Conservation (phyloP, 106 monocot genomes). For the Hemerocallis citrina region DNA sequence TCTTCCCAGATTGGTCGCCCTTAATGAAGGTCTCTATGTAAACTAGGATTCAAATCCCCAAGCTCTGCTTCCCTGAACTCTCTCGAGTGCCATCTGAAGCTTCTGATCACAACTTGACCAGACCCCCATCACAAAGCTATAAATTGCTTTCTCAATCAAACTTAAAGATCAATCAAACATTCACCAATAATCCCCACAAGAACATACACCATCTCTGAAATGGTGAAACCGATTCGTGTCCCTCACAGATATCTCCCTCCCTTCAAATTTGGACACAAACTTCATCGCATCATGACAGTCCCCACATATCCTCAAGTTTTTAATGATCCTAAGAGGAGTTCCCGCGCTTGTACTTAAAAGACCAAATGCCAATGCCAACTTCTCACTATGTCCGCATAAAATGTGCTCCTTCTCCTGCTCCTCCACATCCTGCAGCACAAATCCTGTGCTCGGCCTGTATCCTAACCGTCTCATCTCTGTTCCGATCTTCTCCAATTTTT, state of each 20-base stretch:
- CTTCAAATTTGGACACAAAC: conserved; percentile 54
- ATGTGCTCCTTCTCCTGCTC: conserved; percentile 93
- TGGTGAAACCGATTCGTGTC: conserved; percentile 91
- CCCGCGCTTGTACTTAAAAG: conserved; percentile 49
- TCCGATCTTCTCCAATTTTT: conserved; percentile 40
- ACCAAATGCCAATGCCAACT: conserved; percentile 66
- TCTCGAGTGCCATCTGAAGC: no score
- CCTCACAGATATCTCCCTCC: conserved; percentile 67
- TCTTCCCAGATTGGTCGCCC: no score
- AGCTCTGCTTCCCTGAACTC: no score
- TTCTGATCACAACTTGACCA: no score
- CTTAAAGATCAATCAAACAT: no score
- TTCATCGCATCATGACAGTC: conserved; percentile 80
- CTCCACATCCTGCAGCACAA: conserved; percentile 84
- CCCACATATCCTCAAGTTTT: conserved; percentile 79
- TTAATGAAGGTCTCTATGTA: no score
- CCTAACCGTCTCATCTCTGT: conserved; percentile 56
- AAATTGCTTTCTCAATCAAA: not conserved
- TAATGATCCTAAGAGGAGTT: conserved; percentile 57
- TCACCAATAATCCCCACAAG: conserved; percentile 87
- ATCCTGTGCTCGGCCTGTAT: conserved; percentile 40
- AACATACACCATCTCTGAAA: conserved; percentile 68
- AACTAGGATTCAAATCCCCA: no score
- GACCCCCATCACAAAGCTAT: no score
- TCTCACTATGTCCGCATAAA: conserved; percentile 81